Percentiles rank a stretch among this genome's conserved stretches.
phyloP scores from a whole-genome alignment of 148 eudicot species.

The Chenopodium quinoa region DNA sequence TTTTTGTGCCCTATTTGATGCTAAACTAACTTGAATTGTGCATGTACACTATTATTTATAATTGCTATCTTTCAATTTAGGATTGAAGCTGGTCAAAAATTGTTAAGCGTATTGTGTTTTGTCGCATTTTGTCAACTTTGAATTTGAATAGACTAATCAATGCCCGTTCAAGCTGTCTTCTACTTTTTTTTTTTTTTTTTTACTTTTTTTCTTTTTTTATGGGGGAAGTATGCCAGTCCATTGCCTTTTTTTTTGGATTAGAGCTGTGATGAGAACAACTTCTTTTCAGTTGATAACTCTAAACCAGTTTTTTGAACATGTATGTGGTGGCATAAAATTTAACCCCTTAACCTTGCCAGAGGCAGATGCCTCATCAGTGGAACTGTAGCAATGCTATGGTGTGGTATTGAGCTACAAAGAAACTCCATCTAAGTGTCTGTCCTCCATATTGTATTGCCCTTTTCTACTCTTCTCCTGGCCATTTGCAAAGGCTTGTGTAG shows the following conservation, averaged over 20 bases:
- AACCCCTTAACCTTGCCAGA: neutral
- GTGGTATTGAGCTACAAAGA: neutral
- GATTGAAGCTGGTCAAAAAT: neutral
- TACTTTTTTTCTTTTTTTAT: neutral
- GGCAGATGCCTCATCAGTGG: neutral
- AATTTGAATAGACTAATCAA: neutral
- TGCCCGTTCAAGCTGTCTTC: neutral
- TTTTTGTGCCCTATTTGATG: neutral
- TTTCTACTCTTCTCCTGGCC: neutral
- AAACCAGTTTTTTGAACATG: neutral
- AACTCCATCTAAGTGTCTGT: neutral
- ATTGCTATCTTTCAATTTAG: neutral
- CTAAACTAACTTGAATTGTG: neutral
- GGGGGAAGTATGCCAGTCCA: neutral
- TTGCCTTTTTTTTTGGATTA: neutral
- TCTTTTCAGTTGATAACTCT: neutral
- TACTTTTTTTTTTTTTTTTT: neutral
- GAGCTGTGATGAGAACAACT: neutral
- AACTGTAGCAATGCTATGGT: neutral
- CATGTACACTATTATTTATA: neutral
- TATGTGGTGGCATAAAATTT: neutral
- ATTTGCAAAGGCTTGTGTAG: neutral
- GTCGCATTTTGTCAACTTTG: neutral
- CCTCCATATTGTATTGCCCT: neutral
- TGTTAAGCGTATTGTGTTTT: neutral